Evolutionary conservation across 2,329 filamentous ascomycete genomes (phyloP).

Genomic region (Esteya vermicola): DNA sequence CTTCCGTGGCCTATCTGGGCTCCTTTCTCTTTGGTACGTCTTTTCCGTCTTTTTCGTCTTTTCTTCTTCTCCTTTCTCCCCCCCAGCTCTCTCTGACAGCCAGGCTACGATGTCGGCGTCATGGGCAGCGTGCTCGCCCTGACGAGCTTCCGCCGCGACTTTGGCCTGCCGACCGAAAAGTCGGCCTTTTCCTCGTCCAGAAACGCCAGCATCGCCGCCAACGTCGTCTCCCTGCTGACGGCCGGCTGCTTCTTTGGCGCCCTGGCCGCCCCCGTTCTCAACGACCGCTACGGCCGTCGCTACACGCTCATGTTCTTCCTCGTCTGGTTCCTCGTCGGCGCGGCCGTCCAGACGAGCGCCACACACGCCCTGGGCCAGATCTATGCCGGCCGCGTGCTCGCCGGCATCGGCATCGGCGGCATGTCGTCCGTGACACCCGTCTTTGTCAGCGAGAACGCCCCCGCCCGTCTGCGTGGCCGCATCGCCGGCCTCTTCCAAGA

Average conservation of each 20-base stretch:
- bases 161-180: slow-evolving; percentile 1
- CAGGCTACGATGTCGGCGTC: slow-evolving; percentile 2
- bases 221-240: slow-evolving; percentile 2
- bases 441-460: slow-evolving; percentile 30
- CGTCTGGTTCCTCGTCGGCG: slow-evolving; percentile 4
- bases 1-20: slow-evolving; percentile 1
- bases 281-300: slow-evolving; percentile 3
- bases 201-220: slow-evolving; percentile 11
- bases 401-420: slow-evolving; percentile 21
- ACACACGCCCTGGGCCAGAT: slow-evolving; percentile 11
- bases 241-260: slow-evolving; percentile 1
- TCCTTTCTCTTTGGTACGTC: slow-evolving; percentile 2
- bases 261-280: neutral
- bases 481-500: slow-evolving; percentile 29
- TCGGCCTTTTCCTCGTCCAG: slow-evolving; percentile 38
- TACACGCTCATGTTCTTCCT: slow-evolving; percentile 2
- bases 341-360: slow-evolving; percentile 4
- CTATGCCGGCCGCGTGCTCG: slow-evolving; percentile 22
- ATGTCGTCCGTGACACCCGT: slow-evolving; percentile 28
- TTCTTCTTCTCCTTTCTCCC: neutral
- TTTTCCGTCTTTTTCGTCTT: no score
- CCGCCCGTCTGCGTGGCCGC: slow-evolving; percentile 27
- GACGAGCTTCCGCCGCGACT: neutral
- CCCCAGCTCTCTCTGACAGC: neutral
- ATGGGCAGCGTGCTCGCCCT: slow-evolving; percentile 3